Percentiles rank a stretch among this genome's conserved stretches.
These are phyloP conservation scores for Cucurbita ficifolia DNA, from an alignment of 306 rosid genomes.

Conservation along the genomic window DNA sequence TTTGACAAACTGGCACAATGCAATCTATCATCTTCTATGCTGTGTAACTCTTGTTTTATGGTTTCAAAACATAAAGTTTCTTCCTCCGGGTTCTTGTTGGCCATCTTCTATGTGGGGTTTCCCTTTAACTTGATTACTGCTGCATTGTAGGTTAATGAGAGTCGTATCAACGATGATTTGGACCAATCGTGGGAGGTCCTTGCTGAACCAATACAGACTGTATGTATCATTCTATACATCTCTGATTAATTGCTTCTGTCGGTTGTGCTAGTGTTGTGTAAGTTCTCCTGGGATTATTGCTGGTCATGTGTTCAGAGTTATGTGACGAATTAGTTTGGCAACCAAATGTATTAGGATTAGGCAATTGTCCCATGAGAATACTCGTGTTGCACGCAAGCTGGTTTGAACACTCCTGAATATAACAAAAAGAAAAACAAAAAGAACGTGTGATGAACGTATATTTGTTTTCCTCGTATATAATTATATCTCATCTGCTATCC, in stretches of 20 bases:
- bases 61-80: neutral
- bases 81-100: neutral
- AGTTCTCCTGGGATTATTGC: neutral
- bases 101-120: neutral
- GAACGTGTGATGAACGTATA: neutral
- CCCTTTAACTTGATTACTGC: neutral
- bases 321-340: no score
- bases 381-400: no score
- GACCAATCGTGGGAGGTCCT: constrained; percentile 88
- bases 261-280: neutral
- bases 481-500: neutral
- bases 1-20: neutral
- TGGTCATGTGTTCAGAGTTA: no score
- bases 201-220: constrained; percentile 94
- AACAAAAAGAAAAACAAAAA: no score
- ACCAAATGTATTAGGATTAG: no score
- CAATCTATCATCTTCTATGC: neutral
- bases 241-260: neutral
- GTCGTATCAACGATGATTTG: constrained; percentile 66
- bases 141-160: constrained; percentile 47
- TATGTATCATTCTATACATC: constrained; percentile 17
- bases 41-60: neutral
- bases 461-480: neutral
- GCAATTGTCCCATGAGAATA: no score
- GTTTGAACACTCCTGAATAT: no score